phyloP scores from a whole-genome alignment of 116 monocot genomes.

The Dioscorea cayenensis region DNA sequence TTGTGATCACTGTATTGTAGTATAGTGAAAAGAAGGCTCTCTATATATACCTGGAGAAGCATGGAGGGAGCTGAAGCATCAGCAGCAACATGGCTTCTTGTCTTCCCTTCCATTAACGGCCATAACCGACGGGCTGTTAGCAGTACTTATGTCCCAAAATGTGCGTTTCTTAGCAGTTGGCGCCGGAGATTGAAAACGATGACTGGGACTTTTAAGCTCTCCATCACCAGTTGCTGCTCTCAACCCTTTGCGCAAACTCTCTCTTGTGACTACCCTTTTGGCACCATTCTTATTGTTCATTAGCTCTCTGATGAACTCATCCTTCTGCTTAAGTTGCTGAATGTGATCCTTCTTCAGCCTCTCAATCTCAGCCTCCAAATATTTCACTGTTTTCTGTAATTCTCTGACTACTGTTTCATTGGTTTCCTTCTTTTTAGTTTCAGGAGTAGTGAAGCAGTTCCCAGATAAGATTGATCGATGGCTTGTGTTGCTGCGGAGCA shows the following conservation, averaged over 20 bases:
- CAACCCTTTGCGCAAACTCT: conserved; percentile 30
- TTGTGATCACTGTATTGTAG: not conserved
- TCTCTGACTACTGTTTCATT: conserved; percentile 18
- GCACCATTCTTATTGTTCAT: conserved; percentile 18
- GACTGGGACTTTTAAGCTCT: conserved; percentile 60
- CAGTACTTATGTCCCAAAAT: conserved; percentile 80
- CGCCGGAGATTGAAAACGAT: conserved; percentile 52
- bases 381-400: conserved; percentile 36
- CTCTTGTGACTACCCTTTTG: conserved; percentile 48
- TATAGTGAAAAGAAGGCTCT: not conserved
- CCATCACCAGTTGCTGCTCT: conserved; percentile 11
- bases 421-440: conserved; percentile 20
- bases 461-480: conserved; percentile 44
- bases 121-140: conserved; percentile 54
- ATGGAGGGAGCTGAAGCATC: conserved; percentile 49
- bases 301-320: conserved; percentile 17
- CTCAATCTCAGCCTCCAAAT: conserved; percentile 6
- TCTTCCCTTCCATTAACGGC: conserved; percentile 64
- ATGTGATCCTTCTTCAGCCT: conserved; percentile 3
- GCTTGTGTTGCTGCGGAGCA: conserved; percentile 29
- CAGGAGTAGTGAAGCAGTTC: conserved; percentile 72
- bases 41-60: conserved; percentile 61
- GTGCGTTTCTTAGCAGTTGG: conserved; percentile 69
- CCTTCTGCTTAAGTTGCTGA: conserved; percentile 9
- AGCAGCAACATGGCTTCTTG: conserved; percentile 49